A percentile compares a stretch with the other conserved stretches of the same genome.
Conservation (phyloP, 305 asterid genomes). For the Fraxinus dipetala region DNA sequence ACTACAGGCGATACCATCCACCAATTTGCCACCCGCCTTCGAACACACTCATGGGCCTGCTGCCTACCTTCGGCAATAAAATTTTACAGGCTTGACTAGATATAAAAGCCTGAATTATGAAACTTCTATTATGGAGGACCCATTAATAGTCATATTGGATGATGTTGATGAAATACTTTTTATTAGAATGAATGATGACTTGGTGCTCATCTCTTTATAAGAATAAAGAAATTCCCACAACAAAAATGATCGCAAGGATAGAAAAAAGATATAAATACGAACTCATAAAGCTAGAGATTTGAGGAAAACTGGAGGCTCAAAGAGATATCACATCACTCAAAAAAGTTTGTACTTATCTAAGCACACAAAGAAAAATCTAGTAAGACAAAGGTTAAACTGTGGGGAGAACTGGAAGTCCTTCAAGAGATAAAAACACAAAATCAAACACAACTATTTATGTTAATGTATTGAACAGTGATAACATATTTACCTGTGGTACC, state of each 20-base stretch:
- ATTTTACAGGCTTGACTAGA: neutral
- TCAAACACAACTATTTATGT: neutral
- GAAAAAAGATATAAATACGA: neutral
- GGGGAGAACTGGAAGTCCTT: neutral
- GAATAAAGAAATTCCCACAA: neutral
- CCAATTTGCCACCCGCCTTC: neutral
- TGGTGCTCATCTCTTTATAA: neutral
- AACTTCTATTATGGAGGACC: neutral
- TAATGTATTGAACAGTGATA: neutral
- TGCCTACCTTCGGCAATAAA: neutral
- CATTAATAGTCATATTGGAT: neutral
- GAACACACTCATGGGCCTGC: neutral
- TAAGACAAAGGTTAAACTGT: neutral
- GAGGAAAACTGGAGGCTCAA: neutral
- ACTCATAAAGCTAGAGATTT: neutral
- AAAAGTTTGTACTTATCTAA: neutral
- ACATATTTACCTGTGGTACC: conserved; percentile 75
- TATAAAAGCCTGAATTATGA: neutral
- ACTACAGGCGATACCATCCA: neutral
- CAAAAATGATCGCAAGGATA: neutral
- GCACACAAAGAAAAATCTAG: neutral
- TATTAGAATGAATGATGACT: neutral
- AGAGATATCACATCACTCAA: neutral
- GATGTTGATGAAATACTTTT: neutral
- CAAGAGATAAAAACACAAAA: neutral